Conservation (phyloP, 345 rosid species). For the Arabis hirsuta region DNA sequence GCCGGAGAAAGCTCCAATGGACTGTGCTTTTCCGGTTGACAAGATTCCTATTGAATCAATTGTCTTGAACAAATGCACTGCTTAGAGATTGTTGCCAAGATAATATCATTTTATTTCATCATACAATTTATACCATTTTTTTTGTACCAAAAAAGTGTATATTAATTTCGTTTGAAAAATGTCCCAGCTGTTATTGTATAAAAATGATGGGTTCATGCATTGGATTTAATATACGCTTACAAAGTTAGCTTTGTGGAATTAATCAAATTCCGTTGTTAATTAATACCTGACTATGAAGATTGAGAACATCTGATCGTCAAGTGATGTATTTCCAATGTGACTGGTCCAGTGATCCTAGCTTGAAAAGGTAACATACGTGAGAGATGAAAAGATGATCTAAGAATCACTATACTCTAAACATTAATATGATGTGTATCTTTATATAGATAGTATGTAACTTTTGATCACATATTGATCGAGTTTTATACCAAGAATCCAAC, state of each 20-base stretch:
- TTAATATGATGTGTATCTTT: not conserved
- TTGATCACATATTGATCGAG: no score
- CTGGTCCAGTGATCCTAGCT: not conserved
- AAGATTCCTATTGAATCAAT: conserved; percentile 51
- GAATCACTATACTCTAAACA: not conserved
- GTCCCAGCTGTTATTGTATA: conserved; percentile 25
- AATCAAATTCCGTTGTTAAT: not conserved
- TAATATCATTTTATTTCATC: not conserved
- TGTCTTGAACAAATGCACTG: conserved; percentile 54
- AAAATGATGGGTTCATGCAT: conserved; percentile 17
- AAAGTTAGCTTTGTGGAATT: conserved; percentile 1
- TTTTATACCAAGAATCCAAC: no score
- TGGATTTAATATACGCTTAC: conserved; percentile 1
- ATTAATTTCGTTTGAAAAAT: not conserved
- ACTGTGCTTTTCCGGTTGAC: conserved; percentile 64
- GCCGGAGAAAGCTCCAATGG: conserved; percentile 44
- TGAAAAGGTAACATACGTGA: not conserved
- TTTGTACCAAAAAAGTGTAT: not conserved
- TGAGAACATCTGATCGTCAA: conserved; percentile 5
- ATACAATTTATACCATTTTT: not conserved
- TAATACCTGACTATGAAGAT: not conserved
- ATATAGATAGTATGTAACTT: no score
- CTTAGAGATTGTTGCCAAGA: conserved; percentile 24
- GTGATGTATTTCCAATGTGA: not conserved
- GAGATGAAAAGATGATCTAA: not conserved